Conservation (phyloP, 2,329 filamentous ascomycete species). For the Colletotrichum melonis region DNA sequence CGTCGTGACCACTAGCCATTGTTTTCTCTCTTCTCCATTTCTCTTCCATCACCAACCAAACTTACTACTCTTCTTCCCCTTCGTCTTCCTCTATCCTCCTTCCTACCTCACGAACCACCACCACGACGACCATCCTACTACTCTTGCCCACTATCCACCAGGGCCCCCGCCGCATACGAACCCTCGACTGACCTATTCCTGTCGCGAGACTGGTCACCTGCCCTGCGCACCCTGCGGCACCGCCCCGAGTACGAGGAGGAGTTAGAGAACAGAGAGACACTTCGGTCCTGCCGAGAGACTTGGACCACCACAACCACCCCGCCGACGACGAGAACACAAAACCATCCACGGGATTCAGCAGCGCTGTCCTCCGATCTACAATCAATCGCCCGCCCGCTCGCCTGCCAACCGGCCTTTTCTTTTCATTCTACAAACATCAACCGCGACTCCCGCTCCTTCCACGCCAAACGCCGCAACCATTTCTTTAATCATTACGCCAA, state of each 20-base stretch:
- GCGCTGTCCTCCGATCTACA: conserved; percentile 56
- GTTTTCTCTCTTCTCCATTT: conserved; percentile 35
- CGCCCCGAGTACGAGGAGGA: conserved; percentile 29
- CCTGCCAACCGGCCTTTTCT: neutral
- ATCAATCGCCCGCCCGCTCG: conserved; percentile 22
- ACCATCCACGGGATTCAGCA: conserved; percentile 59
- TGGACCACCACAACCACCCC: conserved; percentile 9
- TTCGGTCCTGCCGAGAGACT: conserved; percentile 23
- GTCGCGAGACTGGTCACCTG: conserved; percentile 31
- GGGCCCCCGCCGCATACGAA: conserved; percentile 22
- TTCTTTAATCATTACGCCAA: conserved; percentile 31
- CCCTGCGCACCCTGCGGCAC: conserved; percentile 1
- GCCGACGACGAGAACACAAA: conserved; percentile 23
- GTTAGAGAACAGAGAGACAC: conserved; percentile 5
- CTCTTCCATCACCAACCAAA: conserved; percentile 24
- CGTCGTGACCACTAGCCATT: conserved; percentile 32
- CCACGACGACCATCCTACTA: conserved; percentile 10
- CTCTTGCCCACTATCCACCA: neutral
- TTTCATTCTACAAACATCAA: conserved; percentile 32
- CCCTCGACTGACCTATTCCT: neutral
- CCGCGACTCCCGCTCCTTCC: conserved; percentile 27
- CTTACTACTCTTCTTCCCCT: conserved; percentile 13
- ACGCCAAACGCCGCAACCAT: conserved; percentile 30
- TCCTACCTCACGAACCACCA: conserved; percentile 4
- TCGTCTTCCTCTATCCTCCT: neutral